Evolutionary conservation across 2,329 filamentous ascomycete species (phyloP), one percentile per base, ranked within the genome.

Genomic region (Meredithiella fracta): DNA sequence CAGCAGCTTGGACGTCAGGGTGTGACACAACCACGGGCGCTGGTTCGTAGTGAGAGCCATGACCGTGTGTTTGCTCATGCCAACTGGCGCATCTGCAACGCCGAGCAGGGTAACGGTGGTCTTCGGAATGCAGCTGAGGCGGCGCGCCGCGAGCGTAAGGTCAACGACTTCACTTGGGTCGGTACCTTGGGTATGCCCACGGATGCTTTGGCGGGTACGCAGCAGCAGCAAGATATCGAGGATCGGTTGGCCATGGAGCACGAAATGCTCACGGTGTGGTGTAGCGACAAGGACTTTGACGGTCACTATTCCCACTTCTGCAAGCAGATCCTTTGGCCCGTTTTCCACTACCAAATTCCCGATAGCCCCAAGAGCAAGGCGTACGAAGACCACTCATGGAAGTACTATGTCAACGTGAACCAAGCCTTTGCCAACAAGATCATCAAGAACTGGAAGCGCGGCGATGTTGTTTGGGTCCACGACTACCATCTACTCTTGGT

Each of bases 351-450:
- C 67, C 90, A 96, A 68, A 94, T 97, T 59, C 92, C 91, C 0
- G 92, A 97, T 66, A 94, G 94, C 65, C 91, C 91, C 25, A 95
- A 95, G 75, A 96, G 89, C 79, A 97, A 97, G 68, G 91, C 91
- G 0, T 97, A 95, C 67, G 85, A 94, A 67, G 91, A 97, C 63
- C 90, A 97, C 68, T 96, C 90, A 0, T 97, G 90, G 88, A 79
- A 89, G 62, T 94, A 87, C 72, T 97, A 97, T 64, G 85, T 89
- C 65, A 87, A 86, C 55, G 78, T 96, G 65, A 96, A 96, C 70
- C 85, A 92, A 67, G 87, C 85, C 2, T 96, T 97, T 69, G 91
- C 91, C 31, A 86, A 96, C 66, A 84, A 83, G 65, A 89, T 97
- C 58, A 75, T 94, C 51, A 84, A 84, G 67, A 87, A 90, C 69